These are phyloP conservation scores for Tephrocybe rancida DNA, from an alignment of 768 basidiomycete species.

Conservation along the genomic window DNA sequence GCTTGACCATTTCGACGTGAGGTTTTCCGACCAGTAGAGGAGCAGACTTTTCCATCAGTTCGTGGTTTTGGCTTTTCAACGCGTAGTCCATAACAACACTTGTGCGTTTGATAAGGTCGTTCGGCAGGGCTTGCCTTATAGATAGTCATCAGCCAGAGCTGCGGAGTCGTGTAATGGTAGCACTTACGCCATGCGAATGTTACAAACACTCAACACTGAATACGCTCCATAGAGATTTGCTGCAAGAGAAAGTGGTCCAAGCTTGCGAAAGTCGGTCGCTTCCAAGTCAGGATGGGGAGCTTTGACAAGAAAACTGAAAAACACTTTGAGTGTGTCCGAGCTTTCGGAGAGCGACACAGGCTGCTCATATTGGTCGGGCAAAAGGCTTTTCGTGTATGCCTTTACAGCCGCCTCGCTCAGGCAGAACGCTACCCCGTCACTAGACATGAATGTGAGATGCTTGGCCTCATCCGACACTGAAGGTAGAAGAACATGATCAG, in stretches of 20 bases:
- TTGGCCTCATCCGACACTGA: no score
- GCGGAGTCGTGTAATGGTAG: background rate
- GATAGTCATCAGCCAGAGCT: background rate
- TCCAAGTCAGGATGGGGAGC: slow-evolving; percentile 9
- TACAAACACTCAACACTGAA: background rate
- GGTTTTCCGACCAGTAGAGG: background rate
- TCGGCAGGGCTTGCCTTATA: background rate
- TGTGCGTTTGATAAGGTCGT: background rate
- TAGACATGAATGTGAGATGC: background rate
- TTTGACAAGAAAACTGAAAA: background rate
- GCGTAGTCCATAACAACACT: slow-evolving; percentile 8
- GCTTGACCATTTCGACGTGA: background rate
- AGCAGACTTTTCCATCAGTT: slow-evolving; percentile 7
- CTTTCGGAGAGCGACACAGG: background rate
- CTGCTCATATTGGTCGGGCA: background rate
- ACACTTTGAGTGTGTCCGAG: background rate
- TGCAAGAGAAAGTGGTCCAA: slow-evolving; percentile 8
- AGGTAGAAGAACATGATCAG: no score
- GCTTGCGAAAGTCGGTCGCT: background rate
- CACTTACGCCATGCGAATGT: background rate
- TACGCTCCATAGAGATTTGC: slow-evolving; percentile 2
- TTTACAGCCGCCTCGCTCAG: background rate
- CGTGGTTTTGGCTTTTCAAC: background rate
- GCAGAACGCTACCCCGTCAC: background rate
- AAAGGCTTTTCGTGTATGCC: background rate